Evolutionary conservation across 139 green algal genomes (phyloP).

Genomic region (Limnomonas spitsbergensis): DNA sequence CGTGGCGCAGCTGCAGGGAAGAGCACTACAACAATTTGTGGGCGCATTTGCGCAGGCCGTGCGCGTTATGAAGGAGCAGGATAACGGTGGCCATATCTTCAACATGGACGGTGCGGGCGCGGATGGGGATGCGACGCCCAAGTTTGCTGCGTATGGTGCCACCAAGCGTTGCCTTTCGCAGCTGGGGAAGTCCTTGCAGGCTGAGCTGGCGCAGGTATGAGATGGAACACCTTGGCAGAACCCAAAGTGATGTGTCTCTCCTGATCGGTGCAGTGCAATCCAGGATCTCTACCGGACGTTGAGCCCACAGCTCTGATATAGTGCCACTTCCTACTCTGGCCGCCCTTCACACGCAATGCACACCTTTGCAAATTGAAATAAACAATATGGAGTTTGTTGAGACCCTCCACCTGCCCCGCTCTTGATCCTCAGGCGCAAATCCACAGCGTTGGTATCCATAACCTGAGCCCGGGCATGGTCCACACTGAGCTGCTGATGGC

Average conservation of each 20-base stretch:
- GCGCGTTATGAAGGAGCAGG: slow-evolving; percentile 75
- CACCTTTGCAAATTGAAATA: no score
- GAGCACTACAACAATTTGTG: no score
- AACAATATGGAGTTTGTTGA: no score
- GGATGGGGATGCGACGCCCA: slow-evolving; percentile 70
- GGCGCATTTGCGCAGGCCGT: no score
- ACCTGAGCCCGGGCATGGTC: slow-evolving; percentile 85
- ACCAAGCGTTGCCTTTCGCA: slow-evolving; percentile 87
- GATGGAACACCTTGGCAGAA: no score
- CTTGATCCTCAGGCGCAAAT: slow-evolving; percentile 38
- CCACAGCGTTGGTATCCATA: slow-evolving; percentile 81
- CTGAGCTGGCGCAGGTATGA: slow-evolving; percentile 53
- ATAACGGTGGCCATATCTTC: slow-evolving; percentile 75
- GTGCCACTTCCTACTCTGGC: no score
- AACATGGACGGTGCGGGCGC: slow-evolving; percentile 90
- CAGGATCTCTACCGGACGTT: no score
- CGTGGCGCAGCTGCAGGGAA: no score
- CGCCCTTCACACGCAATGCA: no score
- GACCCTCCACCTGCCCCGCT: background rate
- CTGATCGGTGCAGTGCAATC: no score
- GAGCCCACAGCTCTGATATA: no score
- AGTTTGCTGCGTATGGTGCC: slow-evolving; percentile 92
- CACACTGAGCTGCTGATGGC: slow-evolving; percentile 92
- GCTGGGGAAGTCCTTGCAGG: slow-evolving; percentile 62
- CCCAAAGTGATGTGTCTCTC: no score